Evolutionary conservation across 306 rosid species (phyloP).

Genomic region (Mimosa pudica): DNA sequence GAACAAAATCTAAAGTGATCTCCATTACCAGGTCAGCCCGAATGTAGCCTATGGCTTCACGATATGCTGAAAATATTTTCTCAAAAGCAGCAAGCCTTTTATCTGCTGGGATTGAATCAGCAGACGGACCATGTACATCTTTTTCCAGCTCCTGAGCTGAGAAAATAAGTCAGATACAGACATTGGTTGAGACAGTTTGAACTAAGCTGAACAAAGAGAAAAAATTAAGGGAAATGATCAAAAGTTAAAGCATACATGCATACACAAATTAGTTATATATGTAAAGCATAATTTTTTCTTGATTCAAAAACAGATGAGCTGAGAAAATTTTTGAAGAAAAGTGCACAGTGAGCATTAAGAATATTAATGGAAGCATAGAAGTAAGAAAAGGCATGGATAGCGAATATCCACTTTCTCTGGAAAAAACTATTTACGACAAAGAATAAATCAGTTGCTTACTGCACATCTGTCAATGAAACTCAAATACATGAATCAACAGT

Average conservation of each 20-base stretch:
- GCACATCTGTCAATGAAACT: neutral
- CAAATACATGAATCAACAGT: neutral
- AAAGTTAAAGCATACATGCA: neutral
- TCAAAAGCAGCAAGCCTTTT: slow-evolving; percentile 78
- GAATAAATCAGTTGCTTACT: neutral
- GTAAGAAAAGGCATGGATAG: neutral
- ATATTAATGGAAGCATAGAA: neutral
- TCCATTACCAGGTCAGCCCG: slow-evolving; percentile 91
- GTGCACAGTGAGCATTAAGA: neutral
- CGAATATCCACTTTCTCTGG: neutral
- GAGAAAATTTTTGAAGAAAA: neutral
- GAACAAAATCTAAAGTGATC: slow-evolving; percentile 33
- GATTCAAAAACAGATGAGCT: neutral
- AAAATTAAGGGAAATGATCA: slow-evolving; percentile 8
- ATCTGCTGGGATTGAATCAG: slow-evolving; percentile 78
- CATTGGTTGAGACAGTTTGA: slow-evolving; percentile 31
- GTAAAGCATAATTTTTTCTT: neutral
- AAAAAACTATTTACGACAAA: neutral
- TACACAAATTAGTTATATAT: neutral
- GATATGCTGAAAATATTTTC: slow-evolving; percentile 92
- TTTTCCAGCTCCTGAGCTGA: slow-evolving; percentile 98
- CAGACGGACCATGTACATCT: slow-evolving; percentile 68
- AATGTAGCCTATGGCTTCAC: slow-evolving; percentile 89
- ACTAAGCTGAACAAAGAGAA: neutral
- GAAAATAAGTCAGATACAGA: slow-evolving; percentile 41